Evolutionary conservation across 2,329 filamentous ascomycete genomes (phyloP).

Genomic region (Cladosporium sp.): DNA sequence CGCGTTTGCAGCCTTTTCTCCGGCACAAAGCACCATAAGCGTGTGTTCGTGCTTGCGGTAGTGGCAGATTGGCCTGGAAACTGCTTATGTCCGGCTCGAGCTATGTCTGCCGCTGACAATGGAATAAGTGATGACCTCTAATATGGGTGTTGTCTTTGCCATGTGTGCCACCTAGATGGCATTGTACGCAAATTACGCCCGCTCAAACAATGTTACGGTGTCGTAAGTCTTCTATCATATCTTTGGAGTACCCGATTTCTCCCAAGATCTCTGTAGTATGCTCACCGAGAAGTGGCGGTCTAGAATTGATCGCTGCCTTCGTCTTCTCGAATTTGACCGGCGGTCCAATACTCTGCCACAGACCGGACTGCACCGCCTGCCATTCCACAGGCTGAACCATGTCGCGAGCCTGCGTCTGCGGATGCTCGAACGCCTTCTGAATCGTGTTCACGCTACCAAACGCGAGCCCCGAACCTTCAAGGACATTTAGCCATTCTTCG

Average conservation of each 20-base stretch:
- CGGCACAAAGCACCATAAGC: neutral
- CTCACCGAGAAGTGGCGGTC: constrained; percentile 31
- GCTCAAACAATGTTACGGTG: constrained; percentile 21
- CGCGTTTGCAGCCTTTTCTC: constrained; percentile 1
- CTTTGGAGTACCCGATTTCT: constrained; percentile 21
- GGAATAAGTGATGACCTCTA: neutral
- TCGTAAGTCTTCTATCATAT: constrained; percentile 22
- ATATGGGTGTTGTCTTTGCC: neutral
- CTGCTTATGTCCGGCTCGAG: neutral
- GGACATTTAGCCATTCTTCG: constrained; percentile 42
- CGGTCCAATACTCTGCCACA: constrained; percentile 31
- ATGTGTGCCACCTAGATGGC: neutral
- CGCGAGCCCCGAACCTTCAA: constrained; percentile 48
- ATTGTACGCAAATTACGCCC: neutral
- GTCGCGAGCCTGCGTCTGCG: constrained; percentile 43
- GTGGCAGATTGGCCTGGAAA: constrained; percentile 2
- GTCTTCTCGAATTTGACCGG: constrained; percentile 33
- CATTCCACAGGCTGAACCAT: constrained; percentile 20
- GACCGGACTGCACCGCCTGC: constrained; percentile 27
- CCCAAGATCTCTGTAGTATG: constrained; percentile 30
- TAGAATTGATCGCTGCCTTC: constrained; percentile 25
- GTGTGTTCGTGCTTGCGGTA: neutral
- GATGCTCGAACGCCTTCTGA: constrained; percentile 46
- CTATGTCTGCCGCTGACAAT: neutral
- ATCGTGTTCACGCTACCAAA: constrained; percentile 51